Base-by-base conservation (phyloP, 352 stramenopile genomes). In the Aphanomyces invadans region DNA sequence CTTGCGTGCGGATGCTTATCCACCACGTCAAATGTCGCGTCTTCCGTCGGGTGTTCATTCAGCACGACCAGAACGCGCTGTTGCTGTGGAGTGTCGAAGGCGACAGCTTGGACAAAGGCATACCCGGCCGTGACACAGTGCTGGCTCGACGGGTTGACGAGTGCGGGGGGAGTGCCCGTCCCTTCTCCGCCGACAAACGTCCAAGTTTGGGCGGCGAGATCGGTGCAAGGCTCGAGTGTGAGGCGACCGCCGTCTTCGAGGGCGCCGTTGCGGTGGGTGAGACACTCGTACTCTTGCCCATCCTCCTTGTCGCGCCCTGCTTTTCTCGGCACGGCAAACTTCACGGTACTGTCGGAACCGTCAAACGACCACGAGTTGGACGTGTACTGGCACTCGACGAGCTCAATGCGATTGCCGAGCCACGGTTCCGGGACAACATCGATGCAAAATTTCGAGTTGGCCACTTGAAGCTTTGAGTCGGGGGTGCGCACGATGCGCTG, bases 61-160 rank as follows among this genome's bases (percentile, higher is more conserved):
- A 94, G 71, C 32, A 92, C 81, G 12, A 94, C 83, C 55, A 89
- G 73, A 33, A 94, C 82, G 57, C 81, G 90, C 55, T 78, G 79
- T 68, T 89, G 74, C 28, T 81, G 68, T 0, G 86, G 86, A 10
- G 83, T 94, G 56, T 86, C 72, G 55, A 94, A 94, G 0, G 81
- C 76, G 32, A 73, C 61, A 0, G 82, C 73, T 66, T 91, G 85
- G 19, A 88, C 73, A 62, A 93, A 89, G 19, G 81, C 72, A 69
- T 91, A 93, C 0, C 85, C 85, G 0, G 78, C 85, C 17, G 85
- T 92, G 56, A 91, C 85, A 21, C 85, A 93, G 69, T 89, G 84
- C 57, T 81, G 74, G 0, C 59, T 38, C 3, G 74, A 76, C 29
- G 73, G 73, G 38, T 54, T 38, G 44, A 76, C 86, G 12, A 67